Base-by-base conservation (phyloP, 306 rosid genomes). In the Biancaea sappan region DNA sequence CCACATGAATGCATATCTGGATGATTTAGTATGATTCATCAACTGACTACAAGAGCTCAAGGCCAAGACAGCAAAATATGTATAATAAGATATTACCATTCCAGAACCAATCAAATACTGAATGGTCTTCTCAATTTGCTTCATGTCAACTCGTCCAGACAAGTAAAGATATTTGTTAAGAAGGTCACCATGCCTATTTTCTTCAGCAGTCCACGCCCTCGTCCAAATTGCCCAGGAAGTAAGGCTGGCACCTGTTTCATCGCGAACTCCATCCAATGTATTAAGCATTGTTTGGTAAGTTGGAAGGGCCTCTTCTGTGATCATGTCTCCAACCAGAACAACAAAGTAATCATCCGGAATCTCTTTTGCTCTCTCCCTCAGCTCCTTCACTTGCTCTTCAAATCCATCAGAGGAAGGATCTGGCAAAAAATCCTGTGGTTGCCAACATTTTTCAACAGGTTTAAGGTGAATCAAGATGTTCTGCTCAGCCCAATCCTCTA, bases 161-260 rank as follows among this genome's bases (percentile, higher is more conserved):
- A 92, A 86, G 88, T 92, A 92, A 58, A 92, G 98, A 83, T 92
- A 92, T 83, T 92, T 92, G 66, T 90, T 92, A 62, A 92, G 98
- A 54, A 92, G 90, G 83, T 92, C 98, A 57, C 98, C 98, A 4
- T 92, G 98, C 75, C 98, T 81, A 80, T 92, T 92, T 79, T 92
- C 98, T 71, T 92, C 98, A 64, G 98, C 98, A 67, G 98, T 92
- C 98, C 98, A 92, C 24, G 98, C 94, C 87, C 98, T 90, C n/a
- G 92, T 90, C 98, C 98, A 92, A 80, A 90, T 3, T 34, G 91
- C 98, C 98, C 98, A 92, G 44, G 98, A 72, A 71, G 90, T 87
- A 48, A 35, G 98, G 83, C 98, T 92, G 21, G 98, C 96, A 35
- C 98, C 98, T 0, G 98, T 90, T 85, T 92, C 98, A 77, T 92